Evolutionary conservation across 2,329 filamentous ascomycete genomes (phyloP), one percentile per base, ranked within the genome.

Genomic region (Aspergillus versicolor): DNA sequence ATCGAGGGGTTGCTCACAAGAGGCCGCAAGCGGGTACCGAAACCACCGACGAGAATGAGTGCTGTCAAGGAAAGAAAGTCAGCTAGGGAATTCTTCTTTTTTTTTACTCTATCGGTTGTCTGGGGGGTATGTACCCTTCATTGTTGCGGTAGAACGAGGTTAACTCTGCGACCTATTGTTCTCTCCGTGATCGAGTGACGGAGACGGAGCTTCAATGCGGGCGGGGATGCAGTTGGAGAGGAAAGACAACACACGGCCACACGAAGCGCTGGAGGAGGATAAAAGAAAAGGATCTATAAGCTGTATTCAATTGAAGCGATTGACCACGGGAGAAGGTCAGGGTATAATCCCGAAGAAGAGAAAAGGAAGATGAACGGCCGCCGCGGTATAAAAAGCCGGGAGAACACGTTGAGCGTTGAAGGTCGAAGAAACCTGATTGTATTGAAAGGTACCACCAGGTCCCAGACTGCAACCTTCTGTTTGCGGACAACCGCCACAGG

Each of bases 31-130:
- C 93, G 92, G 78, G 93, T 99, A 81, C 93, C 93, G 79, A 97
- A 99, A 78, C 93, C 94, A 81, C 94, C 94, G 79, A 97, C 94
- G 75, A 97, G 92, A 88, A 96, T 97, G 75, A 97, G 89, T 81
- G 92, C 92, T 97, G 49, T 27, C 53, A 40, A 52, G 44, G 51
- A 51, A 63, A 52, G 66, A 56, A 52, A 55, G 56, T 56, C n/a
- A 58, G 56, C 42, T 11, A 3, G 12, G 15, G 27, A 8, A 30
- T 47, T 32, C 44, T 34, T 30, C 12, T 32, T 19, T 13, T 6
- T 6, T 21, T 21, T 21, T 21, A 21, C 21, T 21, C 30, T 24
- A 44, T 13, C 30, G 4, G 8, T 22, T 11, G 32, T 43, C 19
- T 6, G 5, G 15, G 41, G 22, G 21, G 17, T 9, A 54, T 43